Conservation (phyloP, 2,329 filamentous ascomycete genomes). For the Akanthomyces lecanii region DNA sequence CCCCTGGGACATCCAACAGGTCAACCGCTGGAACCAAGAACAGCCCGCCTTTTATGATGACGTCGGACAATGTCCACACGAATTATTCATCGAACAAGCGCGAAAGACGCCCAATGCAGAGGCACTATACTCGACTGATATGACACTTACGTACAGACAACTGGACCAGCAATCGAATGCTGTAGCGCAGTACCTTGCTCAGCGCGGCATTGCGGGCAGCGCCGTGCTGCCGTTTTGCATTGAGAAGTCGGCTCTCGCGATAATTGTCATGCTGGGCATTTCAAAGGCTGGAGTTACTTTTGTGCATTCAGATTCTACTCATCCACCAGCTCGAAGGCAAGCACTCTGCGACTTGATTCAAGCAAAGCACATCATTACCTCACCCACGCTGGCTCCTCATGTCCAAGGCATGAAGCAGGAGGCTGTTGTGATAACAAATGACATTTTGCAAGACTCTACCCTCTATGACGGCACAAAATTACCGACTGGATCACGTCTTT, state of each 20-base stretch:
- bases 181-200: neutral
- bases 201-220: neutral
- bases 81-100: constrained; percentile 12
- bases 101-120: neutral
- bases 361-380: neutral
- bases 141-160: constrained; percentile 14
- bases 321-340: constrained; percentile 2
- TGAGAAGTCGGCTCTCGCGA: constrained; percentile 15
- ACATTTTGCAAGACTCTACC: neutral
- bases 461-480: neutral
- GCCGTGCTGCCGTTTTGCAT: constrained; percentile 12
- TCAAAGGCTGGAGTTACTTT: constrained; percentile 16
- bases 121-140: constrained; percentile 22
- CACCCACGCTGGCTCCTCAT: neutral
- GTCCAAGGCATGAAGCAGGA: neutral
- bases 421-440: neutral
- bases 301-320: constrained; percentile 10
- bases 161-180: neutral
- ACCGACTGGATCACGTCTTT: neutral
- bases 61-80: constrained; percentile 14
- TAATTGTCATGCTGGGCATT: constrained; percentile 15
- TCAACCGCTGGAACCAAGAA: constrained; percentile 2
- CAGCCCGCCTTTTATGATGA: neutral
- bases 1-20: neutral
- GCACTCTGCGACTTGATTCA: neutral